Conservation (phyloP, 2,329 filamentous ascomycete species). For the Hymenoscyphus fructigenus region DNA sequence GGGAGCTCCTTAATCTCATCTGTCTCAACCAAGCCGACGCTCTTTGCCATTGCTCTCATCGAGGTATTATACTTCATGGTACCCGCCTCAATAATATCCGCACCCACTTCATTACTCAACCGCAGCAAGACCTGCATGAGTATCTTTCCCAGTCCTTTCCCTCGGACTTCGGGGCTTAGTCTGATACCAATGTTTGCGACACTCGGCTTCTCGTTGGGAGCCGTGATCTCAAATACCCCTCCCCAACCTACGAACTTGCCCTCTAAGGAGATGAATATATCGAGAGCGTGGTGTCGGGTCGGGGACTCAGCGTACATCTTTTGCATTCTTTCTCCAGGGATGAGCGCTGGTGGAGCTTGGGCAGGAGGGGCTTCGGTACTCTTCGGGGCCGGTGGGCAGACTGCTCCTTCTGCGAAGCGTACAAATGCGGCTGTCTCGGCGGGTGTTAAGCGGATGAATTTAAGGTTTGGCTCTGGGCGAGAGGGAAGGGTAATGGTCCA, state of each 20-base stretch:
- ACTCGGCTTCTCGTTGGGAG: not conserved
- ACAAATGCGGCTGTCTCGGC: not conserved
- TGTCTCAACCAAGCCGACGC: constrained; percentile 19
- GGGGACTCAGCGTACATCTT: constrained; percentile 5
- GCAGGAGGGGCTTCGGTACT: not conserved
- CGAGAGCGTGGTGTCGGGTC: constrained; percentile 9
- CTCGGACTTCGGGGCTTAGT: constrained; percentile 7
- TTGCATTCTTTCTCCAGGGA: constrained; percentile 10
- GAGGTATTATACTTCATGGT: constrained; percentile 21
- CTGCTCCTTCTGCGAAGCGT: constrained; percentile 8
- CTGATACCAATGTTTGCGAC: constrained; percentile 15
- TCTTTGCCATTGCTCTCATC: constrained; percentile 22
- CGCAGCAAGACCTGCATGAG: constrained; percentile 16
- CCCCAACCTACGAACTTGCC: constrained; percentile 8
- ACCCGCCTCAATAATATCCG: constrained; percentile 14
- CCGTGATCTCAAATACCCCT: not conserved
- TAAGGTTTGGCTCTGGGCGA: constrained; percentile 13
- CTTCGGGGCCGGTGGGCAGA: not conserved
- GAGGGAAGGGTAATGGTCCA: constrained; percentile 19
- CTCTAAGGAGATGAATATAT: constrained; percentile 7
- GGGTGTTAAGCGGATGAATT: constrained; percentile 18
- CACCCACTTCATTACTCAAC: constrained; percentile 21
- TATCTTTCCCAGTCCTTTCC: constrained; percentile 15
- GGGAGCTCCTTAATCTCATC: constrained; percentile 30
- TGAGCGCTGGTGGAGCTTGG: not conserved